Evolutionary conservation across 805 yeast species (phyloP), one percentile per base, ranked within the genome.

Genomic region (Lachancea waltii): DNA sequence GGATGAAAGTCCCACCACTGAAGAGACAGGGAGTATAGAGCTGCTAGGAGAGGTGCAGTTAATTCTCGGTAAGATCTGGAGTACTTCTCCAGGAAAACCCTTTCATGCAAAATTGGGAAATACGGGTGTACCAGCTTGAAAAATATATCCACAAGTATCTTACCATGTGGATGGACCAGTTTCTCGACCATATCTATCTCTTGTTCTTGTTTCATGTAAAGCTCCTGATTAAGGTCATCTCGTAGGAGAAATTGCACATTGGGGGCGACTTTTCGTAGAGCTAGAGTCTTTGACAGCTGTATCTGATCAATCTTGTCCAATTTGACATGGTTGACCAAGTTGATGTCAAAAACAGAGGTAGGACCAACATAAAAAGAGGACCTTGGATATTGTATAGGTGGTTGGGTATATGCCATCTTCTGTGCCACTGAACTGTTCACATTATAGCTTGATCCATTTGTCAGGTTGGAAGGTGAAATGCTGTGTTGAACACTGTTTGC

Each of bases 111-210:
- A 8, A 90, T 80, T 0, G 97, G 98, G 60, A 85, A 85, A 3
- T 85, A 79, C 0, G 97, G 97, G 53, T 90, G 97, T 23, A 89
- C 79, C 13, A 84, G 75, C 45, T 87, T 73, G 62, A 87, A 87
- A 53, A 86, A 87, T 10, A 86, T 69, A 47, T 85, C 86, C 25
- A 85, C 77, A 38, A 85, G 65, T 8, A 80, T 75, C 45, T 80
- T 83, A 1, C 97, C 97, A 60, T 86, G 87, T 0, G 98, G 97
- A n/a, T 90, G 81, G 14, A 90, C 85, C 35, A 85, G 70, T 45
- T 76, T 70, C 57, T 90, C 97, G 6, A 90, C 85, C 18, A 79
- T 73, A 54, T 90, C 96, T 7, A 85, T 82, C 44, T 81, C 87
- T 43, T 75, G 72, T 33, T 85, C 83, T 63, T 89, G 79, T 29